Conservation (phyloP, 2,329 filamentous ascomycete species). For the Microdochium nivale region DNA sequence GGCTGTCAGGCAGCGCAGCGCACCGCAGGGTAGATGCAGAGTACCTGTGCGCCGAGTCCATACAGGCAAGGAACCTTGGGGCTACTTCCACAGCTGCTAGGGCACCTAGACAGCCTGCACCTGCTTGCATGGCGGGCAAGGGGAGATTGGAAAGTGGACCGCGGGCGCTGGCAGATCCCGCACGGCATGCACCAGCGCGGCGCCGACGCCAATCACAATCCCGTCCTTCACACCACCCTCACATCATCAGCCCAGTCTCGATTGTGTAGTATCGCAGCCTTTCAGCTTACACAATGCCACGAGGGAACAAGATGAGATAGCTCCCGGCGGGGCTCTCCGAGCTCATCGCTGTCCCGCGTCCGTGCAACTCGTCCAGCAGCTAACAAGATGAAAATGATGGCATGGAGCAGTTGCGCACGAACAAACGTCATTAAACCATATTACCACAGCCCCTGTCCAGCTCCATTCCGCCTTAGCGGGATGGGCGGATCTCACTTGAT, state of each 20-base stretch:
- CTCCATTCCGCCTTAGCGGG: background rate
- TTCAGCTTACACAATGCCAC: too few relatives aligned
- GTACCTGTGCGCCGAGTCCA: background rate
- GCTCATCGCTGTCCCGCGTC: too few relatives aligned
- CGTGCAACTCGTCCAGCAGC: too few relatives aligned
- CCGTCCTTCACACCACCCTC: too few relatives aligned
- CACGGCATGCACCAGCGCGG: background rate
- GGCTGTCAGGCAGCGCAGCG: too few relatives aligned
- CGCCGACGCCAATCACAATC: background rate
- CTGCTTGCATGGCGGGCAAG: background rate
- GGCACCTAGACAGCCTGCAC: too few relatives aligned
- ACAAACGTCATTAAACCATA: background rate
- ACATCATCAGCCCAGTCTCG: too few relatives aligned
- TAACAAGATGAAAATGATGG: too few relatives aligned
- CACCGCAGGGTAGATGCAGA: background rate
- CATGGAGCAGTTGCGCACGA: too few relatives aligned
- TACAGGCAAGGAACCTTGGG: background rate
- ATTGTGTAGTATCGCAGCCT: too few relatives aligned
- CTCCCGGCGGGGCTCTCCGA: too few relatives aligned
- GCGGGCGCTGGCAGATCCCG: background rate
- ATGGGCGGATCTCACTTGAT: background rate
- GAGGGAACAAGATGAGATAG: too few relatives aligned
- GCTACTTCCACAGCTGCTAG: background rate
- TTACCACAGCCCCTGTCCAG: background rate
- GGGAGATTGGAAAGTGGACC: background rate